Conservation (phyloP, 352 stramenopile species). For the Pythium utonaiense region DNA sequence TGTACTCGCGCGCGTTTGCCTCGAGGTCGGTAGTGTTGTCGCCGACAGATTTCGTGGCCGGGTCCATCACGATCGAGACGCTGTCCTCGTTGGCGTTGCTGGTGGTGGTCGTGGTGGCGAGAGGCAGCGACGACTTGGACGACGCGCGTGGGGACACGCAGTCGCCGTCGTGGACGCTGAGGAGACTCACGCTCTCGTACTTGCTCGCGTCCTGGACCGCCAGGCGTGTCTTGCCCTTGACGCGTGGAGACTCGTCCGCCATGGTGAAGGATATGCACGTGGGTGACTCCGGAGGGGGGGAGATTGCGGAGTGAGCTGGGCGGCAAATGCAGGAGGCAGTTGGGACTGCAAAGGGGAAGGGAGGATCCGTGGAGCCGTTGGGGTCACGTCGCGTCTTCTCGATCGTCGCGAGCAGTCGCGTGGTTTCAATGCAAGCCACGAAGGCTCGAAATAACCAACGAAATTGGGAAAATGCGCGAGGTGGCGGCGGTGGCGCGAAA, state of each 20-base stretch:
- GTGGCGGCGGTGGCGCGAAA: neutral
- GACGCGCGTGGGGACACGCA: neutral
- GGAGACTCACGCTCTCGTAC: conserved; percentile 21
- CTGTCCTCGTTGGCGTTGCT: neutral
- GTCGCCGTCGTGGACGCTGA: neutral
- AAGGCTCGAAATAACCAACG: neutral
- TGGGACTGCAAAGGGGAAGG: too few relatives aligned
- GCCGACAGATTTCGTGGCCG: neutral
- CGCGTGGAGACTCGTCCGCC: neutral
- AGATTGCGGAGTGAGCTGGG: too few relatives aligned
- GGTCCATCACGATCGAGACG: neutral
- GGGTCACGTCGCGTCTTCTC: too few relatives aligned
- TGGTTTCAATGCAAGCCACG: neutral
- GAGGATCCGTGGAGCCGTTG: too few relatives aligned
- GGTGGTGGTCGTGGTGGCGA: neutral
- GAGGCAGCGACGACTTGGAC: neutral
- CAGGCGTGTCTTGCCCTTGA: conserved; percentile 3
- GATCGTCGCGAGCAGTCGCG: neutral
- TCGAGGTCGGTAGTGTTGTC: neutral
- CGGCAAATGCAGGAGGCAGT: too few relatives aligned
- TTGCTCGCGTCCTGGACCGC: conserved; percentile 1
- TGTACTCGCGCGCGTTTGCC: neutral
- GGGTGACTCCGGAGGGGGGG: neutral
- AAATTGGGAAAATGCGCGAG: neutral
- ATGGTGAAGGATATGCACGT: neutral